phyloP scores from a whole-genome alignment of 306 rosid genomes.

The Prunus mongolica region DNA sequence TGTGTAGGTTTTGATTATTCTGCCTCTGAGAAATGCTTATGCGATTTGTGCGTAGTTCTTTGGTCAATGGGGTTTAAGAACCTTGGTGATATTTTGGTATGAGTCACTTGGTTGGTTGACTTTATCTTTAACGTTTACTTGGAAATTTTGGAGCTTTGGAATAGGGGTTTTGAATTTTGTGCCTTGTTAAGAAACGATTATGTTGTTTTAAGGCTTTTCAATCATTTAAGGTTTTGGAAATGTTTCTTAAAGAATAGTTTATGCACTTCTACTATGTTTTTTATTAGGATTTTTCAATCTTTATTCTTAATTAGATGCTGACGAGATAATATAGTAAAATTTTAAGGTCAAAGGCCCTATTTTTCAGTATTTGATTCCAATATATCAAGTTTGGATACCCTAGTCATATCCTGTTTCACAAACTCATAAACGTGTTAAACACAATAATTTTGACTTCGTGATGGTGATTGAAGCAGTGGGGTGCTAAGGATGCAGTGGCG shows the following conservation, averaged over 20 bases:
- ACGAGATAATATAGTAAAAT: not conserved
- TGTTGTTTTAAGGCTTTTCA: slow-evolving; percentile 7
- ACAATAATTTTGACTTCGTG: not conserved
- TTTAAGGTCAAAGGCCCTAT: not conserved
- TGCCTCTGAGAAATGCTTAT: not conserved
- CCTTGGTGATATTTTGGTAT: slow-evolving; percentile 13
- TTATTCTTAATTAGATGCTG: not conserved
- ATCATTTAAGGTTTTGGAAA: not conserved
- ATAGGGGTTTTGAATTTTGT: slow-evolving; percentile 14
- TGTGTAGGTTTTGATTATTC: slow-evolving; percentile 2
- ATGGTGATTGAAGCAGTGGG: slow-evolving; percentile 13
- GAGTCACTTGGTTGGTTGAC: slow-evolving; percentile 54
- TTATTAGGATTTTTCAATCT: not conserved
- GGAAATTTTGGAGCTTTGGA: slow-evolving; percentile 19
- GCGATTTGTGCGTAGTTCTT: slow-evolving; percentile 1
- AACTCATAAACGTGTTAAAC: not conserved
- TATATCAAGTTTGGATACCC: not conserved
- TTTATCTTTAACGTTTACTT: slow-evolving; percentile 33
- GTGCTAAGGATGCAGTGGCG: not conserved
- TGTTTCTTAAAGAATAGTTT: not conserved
- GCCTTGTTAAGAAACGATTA: not conserved
- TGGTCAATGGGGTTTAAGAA: slow-evolving; percentile 1
- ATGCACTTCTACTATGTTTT: not conserved
- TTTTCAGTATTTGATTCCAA: not conserved
- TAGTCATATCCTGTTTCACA: not conserved